Evolutionary conservation across 768 basidiomycete genomes (phyloP).

Genomic region (Dentipellis fragilis): DNA sequence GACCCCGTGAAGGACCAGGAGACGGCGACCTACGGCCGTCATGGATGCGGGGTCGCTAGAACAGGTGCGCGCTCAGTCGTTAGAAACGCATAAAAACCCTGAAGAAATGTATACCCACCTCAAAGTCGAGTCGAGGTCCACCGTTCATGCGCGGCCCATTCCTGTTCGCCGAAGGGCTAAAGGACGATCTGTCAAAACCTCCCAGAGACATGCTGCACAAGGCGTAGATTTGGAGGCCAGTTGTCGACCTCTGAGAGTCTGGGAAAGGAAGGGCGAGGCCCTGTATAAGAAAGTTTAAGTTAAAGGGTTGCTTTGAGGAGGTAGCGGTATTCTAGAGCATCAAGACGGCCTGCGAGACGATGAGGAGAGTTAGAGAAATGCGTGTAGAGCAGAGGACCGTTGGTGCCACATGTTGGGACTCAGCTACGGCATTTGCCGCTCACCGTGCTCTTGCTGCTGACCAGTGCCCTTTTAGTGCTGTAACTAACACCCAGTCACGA

Average conservation of each 20-base stretch:
- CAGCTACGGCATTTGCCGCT: background rate
- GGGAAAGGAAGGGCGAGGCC: background rate
- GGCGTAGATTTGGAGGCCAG: background rate
- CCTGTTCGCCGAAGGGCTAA: background rate
- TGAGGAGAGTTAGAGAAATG: background rate
- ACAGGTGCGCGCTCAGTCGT: background rate
- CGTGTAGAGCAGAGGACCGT: background rate
- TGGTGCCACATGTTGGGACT: constrained; percentile 2
- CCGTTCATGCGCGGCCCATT: background rate
- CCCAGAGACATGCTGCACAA: background rate
- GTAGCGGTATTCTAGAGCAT: background rate
- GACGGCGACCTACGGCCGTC: constrained; percentile 36
- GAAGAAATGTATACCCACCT: background rate
- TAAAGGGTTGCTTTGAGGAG: background rate
- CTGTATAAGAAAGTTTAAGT: background rate
- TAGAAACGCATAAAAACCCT: background rate
- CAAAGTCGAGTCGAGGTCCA: background rate
- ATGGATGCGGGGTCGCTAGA: constrained; percentile 9
- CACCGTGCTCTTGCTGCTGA: too few relatives aligned
- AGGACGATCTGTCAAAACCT: background rate
- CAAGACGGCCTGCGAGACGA: background rate
- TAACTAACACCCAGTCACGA: too few relatives aligned
- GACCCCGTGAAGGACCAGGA: constrained; percentile 34
- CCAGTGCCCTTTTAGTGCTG: too few relatives aligned
- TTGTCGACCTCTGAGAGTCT: background rate